Conservation (phyloP, 2,329 filamentous ascomycete species). For the Orbilia quercus region DNA sequence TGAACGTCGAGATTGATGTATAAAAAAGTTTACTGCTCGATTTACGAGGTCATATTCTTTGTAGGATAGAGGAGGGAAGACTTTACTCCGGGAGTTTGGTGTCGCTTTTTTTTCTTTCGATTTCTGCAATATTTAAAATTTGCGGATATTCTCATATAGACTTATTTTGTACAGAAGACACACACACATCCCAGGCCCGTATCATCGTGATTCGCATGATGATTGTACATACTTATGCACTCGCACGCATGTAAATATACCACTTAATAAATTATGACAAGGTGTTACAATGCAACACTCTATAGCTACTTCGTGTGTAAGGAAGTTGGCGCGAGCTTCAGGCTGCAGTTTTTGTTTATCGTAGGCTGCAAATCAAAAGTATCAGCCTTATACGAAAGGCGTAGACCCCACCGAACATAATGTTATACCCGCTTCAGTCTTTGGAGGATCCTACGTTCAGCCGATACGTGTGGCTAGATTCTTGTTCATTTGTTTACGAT, state of each 20-base stretch:
- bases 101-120: slow-evolving; percentile 1
- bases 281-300: no score
- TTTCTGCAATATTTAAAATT: neutral
- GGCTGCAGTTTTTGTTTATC: no score
- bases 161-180: slow-evolving; percentile 3
- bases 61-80: slow-evolving; percentile 8
- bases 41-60: neutral
- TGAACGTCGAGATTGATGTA: slow-evolving; percentile 34
- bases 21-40: neutral
- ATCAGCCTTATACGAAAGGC: no score
- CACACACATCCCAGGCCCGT: slow-evolving; percentile 17
- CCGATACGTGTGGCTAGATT: no score
- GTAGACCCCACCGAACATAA: no score
- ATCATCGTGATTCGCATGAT: neutral
- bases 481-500: no score
- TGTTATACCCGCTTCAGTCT: no score
- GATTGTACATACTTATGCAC: slow-evolving; percentile 5
- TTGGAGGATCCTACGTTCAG: no score
- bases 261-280: no score
- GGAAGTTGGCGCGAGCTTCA: no score
- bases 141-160: neutral
- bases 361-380: no score
- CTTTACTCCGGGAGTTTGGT: slow-evolving; percentile 4
- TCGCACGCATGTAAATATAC: slow-evolving; percentile 7
- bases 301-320: no score